Evolutionary conservation across 1,284 basidiomycete species (phyloP).

Genomic region (Fomitiporia mediterranea): DNA sequence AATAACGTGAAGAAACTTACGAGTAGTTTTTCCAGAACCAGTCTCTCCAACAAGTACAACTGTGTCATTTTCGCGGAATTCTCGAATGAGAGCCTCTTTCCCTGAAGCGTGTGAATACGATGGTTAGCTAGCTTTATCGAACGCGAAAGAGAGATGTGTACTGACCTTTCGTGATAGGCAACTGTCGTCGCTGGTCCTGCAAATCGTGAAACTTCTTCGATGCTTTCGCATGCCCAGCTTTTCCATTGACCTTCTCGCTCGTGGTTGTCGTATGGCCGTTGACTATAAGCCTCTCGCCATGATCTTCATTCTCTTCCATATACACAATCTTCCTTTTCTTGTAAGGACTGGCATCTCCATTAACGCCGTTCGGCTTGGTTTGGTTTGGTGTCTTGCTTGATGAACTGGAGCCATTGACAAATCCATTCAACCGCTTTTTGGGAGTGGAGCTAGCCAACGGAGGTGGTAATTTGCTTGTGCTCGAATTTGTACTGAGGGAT

Average conservation of each 20-base stretch:
- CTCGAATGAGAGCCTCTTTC: constrained; percentile 67
- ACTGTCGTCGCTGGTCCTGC: constrained; percentile 57
- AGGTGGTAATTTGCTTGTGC: constrained; percentile 12
- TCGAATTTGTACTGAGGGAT: too few species aligned
- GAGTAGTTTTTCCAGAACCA: constrained; percentile 97
- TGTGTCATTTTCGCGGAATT: constrained; percentile 78
- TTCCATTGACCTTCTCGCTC: constrained; percentile 12
- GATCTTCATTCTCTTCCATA: constrained; percentile 29
- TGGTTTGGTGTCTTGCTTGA: background rate
- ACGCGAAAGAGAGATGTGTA: background rate
- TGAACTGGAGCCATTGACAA: background rate
- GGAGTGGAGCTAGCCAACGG: constrained; percentile 21
- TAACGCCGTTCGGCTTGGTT: background rate
- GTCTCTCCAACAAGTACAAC: constrained; percentile 94
- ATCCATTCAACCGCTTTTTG: constrained; percentile 13
- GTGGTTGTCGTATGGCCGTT: constrained; percentile 12
- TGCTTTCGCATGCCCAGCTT: constrained; percentile 8
- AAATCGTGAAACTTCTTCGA: constrained; percentile 29
- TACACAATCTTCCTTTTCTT: constrained; percentile 27
- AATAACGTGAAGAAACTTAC: constrained; percentile 42
- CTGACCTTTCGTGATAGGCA: constrained; percentile 77
- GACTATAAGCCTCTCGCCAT: constrained; percentile 18
- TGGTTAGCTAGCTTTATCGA: constrained; percentile 5
- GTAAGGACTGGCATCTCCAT: constrained; percentile 2
- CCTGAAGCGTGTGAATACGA: constrained; percentile 53